These are phyloP conservation scores for Leccinum griseonigrum DNA, from an alignment of 1,284 basidiomycete genomes.

Conservation along the genomic window DNA sequence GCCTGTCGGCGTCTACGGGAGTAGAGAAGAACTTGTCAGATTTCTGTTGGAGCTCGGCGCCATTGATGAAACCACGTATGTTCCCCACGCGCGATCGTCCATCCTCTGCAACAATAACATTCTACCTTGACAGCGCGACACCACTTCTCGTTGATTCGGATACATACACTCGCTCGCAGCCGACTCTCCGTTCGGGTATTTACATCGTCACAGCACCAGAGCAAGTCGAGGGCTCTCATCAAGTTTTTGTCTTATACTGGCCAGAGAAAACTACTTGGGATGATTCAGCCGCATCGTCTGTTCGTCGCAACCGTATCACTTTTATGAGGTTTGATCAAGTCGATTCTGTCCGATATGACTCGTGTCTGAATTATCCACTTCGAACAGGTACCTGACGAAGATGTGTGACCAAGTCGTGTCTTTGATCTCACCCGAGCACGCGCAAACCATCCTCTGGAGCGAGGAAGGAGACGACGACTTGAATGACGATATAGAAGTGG, in stretches of 20 bases:
- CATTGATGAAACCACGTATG: constrained; percentile 40
- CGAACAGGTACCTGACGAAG: constrained; percentile 51
- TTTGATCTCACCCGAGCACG: constrained; percentile 46
- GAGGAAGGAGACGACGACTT: constrained; percentile 34
- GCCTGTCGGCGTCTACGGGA: constrained; percentile 57
- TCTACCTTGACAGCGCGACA: constrained; percentile 10
- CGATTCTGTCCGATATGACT: neutral
- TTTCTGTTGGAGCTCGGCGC: constrained; percentile 38
- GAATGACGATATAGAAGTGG: constrained; percentile 28
- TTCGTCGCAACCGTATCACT: constrained; percentile 51
- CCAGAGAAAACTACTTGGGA: constrained; percentile 61
- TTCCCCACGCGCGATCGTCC: neutral
- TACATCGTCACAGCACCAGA: constrained; percentile 38
- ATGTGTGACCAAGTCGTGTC: constrained; percentile 51
- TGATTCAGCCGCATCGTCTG: constrained; percentile 43
- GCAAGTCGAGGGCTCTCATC: constrained; percentile 14
- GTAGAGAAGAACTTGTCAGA: constrained; percentile 45
- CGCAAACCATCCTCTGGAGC: constrained; percentile 42
- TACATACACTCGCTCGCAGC: constrained; percentile 19
- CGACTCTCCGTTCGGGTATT: constrained; percentile 47
- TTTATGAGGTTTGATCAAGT: constrained; percentile 53
- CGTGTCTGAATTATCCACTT: neutral
- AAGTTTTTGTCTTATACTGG: constrained; percentile 55
- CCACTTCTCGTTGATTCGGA: constrained; percentile 26
- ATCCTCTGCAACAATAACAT: neutral